Evolutionary conservation across 768 basidiomycete genomes (phyloP), one percentile per base, ranked within the genome.

Genomic region (Kwoniella botswanensis): DNA sequence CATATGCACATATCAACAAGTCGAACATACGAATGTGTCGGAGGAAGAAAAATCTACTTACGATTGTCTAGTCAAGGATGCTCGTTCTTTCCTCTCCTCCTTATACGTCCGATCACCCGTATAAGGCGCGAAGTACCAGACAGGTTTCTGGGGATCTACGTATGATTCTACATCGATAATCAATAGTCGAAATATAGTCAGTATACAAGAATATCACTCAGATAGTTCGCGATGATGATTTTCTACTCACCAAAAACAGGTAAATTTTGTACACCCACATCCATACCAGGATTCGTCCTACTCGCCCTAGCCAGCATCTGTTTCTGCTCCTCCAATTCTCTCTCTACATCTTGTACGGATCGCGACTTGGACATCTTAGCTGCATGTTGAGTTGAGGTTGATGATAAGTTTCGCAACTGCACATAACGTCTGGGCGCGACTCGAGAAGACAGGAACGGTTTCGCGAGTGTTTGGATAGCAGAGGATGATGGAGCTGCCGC

Each of bases 261-360:
- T 29, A 70, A 43, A 43, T 24, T 63, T 41, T 70, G 68, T 24
- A 26, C 29, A 7, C 59, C 55, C 5, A 65, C 41, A 60, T 70
- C 68, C 68, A 70, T 70, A 29, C 68, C 68, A 41, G 63, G 63
- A 44, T 65, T 70, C 24, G 55, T 70, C 35, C 68, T 70, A 54
- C 46, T 22, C 26, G 68, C 62, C 35, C 63, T 64, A 43, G 52
- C 60, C 46, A 70, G 24, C 68, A 70, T 70, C 46, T 55, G 54
- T 26, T 58, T 57, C 41, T 70, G 68, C 29, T 70, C 68, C n/a
- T 64, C 63, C 57, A 70, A 22, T 44, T 70, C 68, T 57, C 44
- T 70, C 62, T 70, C 68, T 18, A 70, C 68, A 42, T 70, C 68
- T 50, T 70, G 68, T 35, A 70, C 56, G 9, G 68, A 70, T 29